These are phyloP conservation scores for Discostella pseudostelligera DNA, from an alignment of 108 stramenopile genomes.

Conservation along the genomic window DNA sequence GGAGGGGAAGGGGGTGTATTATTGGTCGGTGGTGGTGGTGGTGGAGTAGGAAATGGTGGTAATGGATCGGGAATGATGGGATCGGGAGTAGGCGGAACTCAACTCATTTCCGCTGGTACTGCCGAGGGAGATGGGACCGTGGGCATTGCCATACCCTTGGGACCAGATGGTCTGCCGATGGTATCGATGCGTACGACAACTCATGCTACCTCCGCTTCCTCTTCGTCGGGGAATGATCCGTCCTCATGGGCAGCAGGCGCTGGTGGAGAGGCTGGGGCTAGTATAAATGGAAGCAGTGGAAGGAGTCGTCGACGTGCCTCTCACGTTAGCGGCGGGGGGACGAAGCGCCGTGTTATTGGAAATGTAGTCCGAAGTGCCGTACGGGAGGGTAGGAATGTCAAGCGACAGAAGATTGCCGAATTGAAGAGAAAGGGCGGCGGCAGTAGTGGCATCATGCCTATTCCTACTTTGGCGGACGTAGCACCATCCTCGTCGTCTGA, in stretches of 20 bases:
- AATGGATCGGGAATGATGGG: background rate
- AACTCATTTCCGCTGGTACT: background rate
- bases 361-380: constrained; percentile 69
- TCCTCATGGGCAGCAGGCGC: constrained; percentile 19
- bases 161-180: constrained; percentile 5
- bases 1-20: constrained; percentile 46
- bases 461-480: too few species aligned
- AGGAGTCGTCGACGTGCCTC: constrained; percentile 2
- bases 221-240: background rate
- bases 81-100: background rate
- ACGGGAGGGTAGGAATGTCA: constrained; percentile 56
- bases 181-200: constrained; percentile 4
- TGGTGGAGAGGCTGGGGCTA: constrained; percentile 4
- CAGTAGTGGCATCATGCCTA: too few species aligned
- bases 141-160: background rate
- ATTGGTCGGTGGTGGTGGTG: background rate
- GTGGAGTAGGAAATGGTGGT: background rate
- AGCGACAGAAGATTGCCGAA: constrained; percentile 55
- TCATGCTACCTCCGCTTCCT: constrained; percentile 6
- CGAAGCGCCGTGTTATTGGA: constrained; percentile 78
- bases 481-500: too few species aligned
- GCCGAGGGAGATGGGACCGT: constrained; percentile 2
- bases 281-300: background rate
- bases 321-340: constrained; percentile 16
- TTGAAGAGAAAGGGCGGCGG: constrained; percentile 17